Evolutionary conservation across 768 basidiomycete species (phyloP).

Genomic region (Suillus luteus): DNA sequence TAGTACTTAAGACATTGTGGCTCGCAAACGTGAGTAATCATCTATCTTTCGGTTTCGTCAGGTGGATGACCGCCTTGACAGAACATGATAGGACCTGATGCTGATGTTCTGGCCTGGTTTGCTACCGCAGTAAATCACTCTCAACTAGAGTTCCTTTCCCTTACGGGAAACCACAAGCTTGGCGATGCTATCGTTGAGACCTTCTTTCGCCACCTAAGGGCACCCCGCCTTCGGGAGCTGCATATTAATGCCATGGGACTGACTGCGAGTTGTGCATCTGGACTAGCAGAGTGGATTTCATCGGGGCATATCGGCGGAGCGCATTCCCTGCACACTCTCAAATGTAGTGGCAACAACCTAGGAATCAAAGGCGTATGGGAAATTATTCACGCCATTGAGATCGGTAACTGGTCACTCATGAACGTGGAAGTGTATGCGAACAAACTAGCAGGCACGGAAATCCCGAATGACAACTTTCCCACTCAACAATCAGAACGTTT

Average conservation of each 20-base stretch:
- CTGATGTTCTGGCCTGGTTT: slow-evolving; percentile 40
- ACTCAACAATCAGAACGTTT: slow-evolving; percentile 21
- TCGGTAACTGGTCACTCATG: slow-evolving; percentile 50
- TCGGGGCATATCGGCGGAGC: slow-evolving; percentile 16
- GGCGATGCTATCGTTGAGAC: slow-evolving; percentile 49
- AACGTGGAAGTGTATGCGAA: slow-evolving; percentile 54
- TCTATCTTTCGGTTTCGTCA: not conserved
- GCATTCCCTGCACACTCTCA: slow-evolving; percentile 50
- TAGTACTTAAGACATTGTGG: slow-evolving; percentile 45
- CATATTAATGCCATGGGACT: slow-evolving; percentile 52
- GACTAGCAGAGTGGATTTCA: slow-evolving; percentile 51
- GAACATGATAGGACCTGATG: slow-evolving; percentile 45
- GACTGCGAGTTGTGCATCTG: slow-evolving; percentile 44
- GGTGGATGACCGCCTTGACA: slow-evolving; percentile 29
- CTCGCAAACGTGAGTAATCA: slow-evolving; percentile 53
- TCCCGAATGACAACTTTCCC: slow-evolving; percentile 14
- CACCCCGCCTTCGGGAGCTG: slow-evolving; percentile 50
- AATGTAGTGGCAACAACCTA: slow-evolving; percentile 59
- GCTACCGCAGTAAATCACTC: slow-evolving; percentile 56
- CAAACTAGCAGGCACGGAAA: slow-evolving; percentile 26
- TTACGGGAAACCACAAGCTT: slow-evolving; percentile 50
- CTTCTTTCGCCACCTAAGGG: slow-evolving; percentile 52
- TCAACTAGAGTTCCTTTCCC: slow-evolving; percentile 47
- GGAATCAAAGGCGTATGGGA: slow-evolving; percentile 47
- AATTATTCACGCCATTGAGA: slow-evolving; percentile 50